A percentile compares a stretch with the other conserved stretches of the same genome.
phyloP scores from a whole-genome alignment of 495 filamentous ascomycete species.

The Cercophora newfieldiana region DNA sequence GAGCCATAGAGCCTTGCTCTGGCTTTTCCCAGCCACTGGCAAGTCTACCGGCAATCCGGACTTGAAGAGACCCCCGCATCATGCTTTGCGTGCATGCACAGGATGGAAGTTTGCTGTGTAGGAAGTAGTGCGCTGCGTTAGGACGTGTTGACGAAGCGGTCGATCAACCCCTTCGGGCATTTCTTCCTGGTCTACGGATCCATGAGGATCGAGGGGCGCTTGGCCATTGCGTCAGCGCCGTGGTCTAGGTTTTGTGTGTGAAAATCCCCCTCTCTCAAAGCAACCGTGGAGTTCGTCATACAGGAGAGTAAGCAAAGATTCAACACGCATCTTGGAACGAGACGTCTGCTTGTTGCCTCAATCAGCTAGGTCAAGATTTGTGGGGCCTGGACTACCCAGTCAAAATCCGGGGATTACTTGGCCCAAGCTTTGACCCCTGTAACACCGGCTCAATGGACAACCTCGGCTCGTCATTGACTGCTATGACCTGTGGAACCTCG shows the following conservation, averaged over 20 bases:
- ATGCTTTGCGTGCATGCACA: not conserved
- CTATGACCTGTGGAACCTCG: not conserved
- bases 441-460: not conserved
- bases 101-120: too few species aligned
- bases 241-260: not conserved
- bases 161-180: not conserved
- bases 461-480: slow-evolving; percentile 17
- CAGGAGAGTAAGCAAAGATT: too few species aligned
- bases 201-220: too few species aligned
- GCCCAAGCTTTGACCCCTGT: not conserved
- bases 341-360: too few species aligned
- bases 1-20: not conserved
- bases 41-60: not conserved
- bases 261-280: too few species aligned
- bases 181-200: not conserved
- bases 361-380: too few species aligned
- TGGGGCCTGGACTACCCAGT: too few species aligned
- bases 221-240: not conserved
- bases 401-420: not conserved
- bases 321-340: too few species aligned
- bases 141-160: not conserved
- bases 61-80: not conserved
- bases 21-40: not conserved
- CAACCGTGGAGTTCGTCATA: too few species aligned
- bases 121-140: not conserved